Conservation (phyloP, 2,329 filamentous ascomycete genomes). For the Pestalotiopsis fici region DNA sequence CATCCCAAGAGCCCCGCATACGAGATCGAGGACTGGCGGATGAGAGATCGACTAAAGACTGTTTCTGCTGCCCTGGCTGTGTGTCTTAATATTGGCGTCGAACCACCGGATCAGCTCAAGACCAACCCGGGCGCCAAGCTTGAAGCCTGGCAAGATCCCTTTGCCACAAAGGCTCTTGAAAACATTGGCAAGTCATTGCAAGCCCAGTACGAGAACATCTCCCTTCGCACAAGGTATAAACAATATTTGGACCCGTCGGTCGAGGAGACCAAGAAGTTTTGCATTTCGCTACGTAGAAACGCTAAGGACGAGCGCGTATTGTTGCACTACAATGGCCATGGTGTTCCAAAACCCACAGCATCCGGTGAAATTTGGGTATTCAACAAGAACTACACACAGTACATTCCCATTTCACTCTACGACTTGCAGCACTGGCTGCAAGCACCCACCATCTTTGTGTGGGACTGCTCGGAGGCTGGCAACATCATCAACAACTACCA, state of each 20-base stretch:
- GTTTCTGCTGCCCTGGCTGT: conserved; percentile 93
- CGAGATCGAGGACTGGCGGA: conserved; percentile 89
- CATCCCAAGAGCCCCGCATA: conserved; percentile 72
- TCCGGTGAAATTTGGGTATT: conserved; percentile 99
- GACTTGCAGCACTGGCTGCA: conserved; percentile 95
- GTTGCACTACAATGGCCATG: conserved; percentile 99
- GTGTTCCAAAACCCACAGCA: conserved; percentile 90
- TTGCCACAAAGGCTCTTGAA: conserved; percentile 82
- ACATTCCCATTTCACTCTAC: conserved; percentile 94
- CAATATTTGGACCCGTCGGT: conserved; percentile 95
- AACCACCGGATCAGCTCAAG: conserved; percentile 95
- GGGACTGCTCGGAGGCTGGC: conserved; percentile 95
- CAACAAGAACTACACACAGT: conserved; percentile 98
- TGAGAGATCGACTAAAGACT: conserved; percentile 94
- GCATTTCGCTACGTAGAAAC: conserved; percentile 83
- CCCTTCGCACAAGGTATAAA: conserved; percentile 95
- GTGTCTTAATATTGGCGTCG: conserved; percentile 95
- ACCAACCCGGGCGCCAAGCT: conserved; percentile 91
- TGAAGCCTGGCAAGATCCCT: conserved; percentile 96
- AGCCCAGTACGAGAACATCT: conserved; percentile 92
- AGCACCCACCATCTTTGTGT: conserved; percentile 93
- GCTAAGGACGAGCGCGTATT: conserved; percentile 94
- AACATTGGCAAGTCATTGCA: conserved; percentile 97
- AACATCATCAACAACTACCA: conserved; percentile 96
- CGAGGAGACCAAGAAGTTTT: conserved; percentile 96